Conservation (phyloP, 495 filamentous ascomycete species). For the Penicillium flavigenum region DNA sequence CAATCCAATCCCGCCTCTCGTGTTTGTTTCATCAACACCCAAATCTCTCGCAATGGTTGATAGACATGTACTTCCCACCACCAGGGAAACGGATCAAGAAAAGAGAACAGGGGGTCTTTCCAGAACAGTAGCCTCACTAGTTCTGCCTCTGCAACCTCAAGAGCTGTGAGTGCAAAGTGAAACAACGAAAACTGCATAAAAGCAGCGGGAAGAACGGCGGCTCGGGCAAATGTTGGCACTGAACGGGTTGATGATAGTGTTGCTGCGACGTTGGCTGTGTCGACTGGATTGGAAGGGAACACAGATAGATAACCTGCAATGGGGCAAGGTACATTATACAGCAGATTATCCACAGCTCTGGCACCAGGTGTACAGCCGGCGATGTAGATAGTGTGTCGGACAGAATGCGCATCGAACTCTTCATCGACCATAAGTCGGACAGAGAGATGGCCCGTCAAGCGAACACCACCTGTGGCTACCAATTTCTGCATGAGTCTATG, state of each 20-base stretch:
- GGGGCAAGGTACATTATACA: slow-evolving; percentile 27
- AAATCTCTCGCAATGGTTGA: slow-evolving; percentile 35
- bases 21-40: slow-evolving; percentile 27
- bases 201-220: neutral
- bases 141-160: slow-evolving; percentile 14
- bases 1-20: slow-evolving; percentile 18
- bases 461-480: slow-evolving; percentile 43
- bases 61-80: slow-evolving; percentile 49
- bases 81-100: slow-evolving; percentile 44
- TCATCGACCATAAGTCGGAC: slow-evolving; percentile 64
- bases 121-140: slow-evolving; percentile 31
- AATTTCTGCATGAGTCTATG: slow-evolving; percentile 59
- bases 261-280: slow-evolving; percentile 10
- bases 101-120: slow-evolving; percentile 36
- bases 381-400: slow-evolving; percentile 44
- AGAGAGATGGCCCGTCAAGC: slow-evolving; percentile 67
- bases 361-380: slow-evolving; percentile 40
- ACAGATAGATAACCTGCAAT: slow-evolving; percentile 39
- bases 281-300: slow-evolving; percentile 25
- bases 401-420: slow-evolving; percentile 36
- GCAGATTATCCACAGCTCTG: slow-evolving; percentile 25
- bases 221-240: neutral
- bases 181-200: slow-evolving; percentile 17
- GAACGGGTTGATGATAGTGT: slow-evolving; percentile 17
- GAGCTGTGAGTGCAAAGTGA: slow-evolving; percentile 8